phyloP scores from a whole-genome alignment of 2,329 filamentous ascomycete species.

The Sporothrix protearum region DNA sequence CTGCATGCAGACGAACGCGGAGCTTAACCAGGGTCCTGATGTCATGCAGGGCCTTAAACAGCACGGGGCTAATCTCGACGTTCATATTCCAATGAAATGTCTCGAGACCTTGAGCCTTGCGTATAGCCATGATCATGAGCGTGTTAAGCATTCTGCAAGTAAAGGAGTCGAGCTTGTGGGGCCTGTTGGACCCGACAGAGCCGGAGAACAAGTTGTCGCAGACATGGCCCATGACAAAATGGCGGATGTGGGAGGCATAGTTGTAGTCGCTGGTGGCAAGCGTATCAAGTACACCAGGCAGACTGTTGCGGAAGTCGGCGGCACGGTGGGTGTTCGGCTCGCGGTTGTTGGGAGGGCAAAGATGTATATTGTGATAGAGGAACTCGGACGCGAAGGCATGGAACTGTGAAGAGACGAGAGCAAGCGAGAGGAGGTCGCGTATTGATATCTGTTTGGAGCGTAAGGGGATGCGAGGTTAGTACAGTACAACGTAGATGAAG shows the following conservation, averaged over 20 bases:
- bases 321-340: neutral
- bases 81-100: conserved; percentile 61
- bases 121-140: conserved; percentile 54
- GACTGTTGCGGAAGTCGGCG: neutral
- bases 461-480: neutral
- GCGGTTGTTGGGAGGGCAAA: neutral
- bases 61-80: conserved; percentile 57
- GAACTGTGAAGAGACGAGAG: neutral
- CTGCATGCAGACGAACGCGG: conserved; percentile 57
- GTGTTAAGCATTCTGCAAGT: conserved; percentile 64
- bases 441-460: neutral
- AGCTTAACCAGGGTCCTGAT: conserved; percentile 52
- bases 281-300: neutral
- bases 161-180: conserved; percentile 52
- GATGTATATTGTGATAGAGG: neutral
- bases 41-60: conserved; percentile 55
- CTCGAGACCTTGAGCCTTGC: conserved; percentile 54
- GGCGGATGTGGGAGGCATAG: neutral
- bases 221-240: neutral
- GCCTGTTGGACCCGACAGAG: conserved; percentile 32
- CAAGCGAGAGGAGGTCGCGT: neutral
- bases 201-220: neutral
- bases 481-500: neutral
- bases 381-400: neutral
- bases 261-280: neutral